Evolutionary conservation across 176 grass and related monocot genomes (phyloP).

Genomic region (Oryza nivara): DNA sequence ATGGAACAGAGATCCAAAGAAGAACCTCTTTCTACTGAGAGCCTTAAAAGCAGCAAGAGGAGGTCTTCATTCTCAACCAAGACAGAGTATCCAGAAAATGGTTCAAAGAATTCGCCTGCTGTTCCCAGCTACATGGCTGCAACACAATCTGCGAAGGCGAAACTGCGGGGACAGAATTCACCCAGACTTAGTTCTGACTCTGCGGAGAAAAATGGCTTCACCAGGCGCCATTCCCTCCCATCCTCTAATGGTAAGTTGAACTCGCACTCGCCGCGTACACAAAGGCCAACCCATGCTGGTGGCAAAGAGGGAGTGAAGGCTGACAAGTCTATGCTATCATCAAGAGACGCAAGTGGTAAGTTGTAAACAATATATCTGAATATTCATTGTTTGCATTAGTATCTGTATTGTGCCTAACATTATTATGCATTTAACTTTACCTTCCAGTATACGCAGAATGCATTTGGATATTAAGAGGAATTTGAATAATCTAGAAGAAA

Average conservation of each 20-base stretch:
- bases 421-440: neutral
- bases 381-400: conserved; percentile 7
- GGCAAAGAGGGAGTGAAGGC: conserved; percentile 61
- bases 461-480: neutral
- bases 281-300: conserved; percentile 63
- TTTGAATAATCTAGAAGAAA: neutral
- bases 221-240: conserved; percentile 83
- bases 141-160: conserved; percentile 89
- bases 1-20: conserved; percentile 60
- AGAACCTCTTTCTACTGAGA: conserved; percentile 57
- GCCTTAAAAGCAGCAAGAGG: conserved; percentile 69
- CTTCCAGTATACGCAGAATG: neutral
- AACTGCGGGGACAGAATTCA: conserved; percentile 75
- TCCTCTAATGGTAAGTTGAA: conserved; percentile 75
- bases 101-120: conserved; percentile 55
- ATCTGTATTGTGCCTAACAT: neutral
- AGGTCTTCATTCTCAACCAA: conserved; percentile 84
- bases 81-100: conserved; percentile 76
- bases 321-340: conserved; percentile 74
- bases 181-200: conserved; percentile 72
- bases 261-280: conserved; percentile 78
- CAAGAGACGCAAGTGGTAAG: conserved; percentile 79
- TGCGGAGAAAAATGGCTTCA: conserved; percentile 70
- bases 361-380: conserved; percentile 15
- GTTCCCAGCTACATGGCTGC: conserved; percentile 92